phyloP scores from a whole-genome alignment of 768 basidiomycete genomes.

The Coprinellus aureogranulatus region DNA sequence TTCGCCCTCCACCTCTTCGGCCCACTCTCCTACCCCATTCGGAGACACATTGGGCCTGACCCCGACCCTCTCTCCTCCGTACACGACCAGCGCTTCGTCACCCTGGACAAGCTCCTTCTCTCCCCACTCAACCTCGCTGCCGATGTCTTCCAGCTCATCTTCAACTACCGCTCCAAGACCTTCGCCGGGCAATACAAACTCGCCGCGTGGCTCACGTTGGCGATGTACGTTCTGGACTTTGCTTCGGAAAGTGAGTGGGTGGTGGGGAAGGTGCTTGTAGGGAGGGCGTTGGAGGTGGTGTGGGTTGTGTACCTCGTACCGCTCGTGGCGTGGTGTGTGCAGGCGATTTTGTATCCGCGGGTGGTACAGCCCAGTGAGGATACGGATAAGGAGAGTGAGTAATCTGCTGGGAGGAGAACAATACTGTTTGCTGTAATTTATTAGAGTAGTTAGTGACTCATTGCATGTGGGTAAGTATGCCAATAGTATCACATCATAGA shows the following conservation, averaged over 20 bases:
- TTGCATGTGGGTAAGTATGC: too few relatives aligned
- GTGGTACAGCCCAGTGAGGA: not conserved
- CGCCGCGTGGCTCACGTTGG: not conserved
- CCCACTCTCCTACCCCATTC: conserved; percentile 5
- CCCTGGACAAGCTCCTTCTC: not conserved
- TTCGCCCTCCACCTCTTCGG: conserved; percentile 5
- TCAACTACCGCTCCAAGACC: conserved; percentile 20
- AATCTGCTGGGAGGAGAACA: too few relatives aligned
- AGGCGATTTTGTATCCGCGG: not conserved
- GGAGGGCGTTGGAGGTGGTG: not conserved
- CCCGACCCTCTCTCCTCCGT: not conserved
- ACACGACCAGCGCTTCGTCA: not conserved
- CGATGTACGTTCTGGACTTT: not conserved
- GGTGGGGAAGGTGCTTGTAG: not conserved
- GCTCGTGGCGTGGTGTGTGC: not conserved
- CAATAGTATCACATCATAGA: too few relatives aligned
- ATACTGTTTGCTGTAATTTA: too few relatives aligned
- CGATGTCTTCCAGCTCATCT: conserved; percentile 18
- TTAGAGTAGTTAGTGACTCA: too few relatives aligned
- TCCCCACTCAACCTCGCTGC: conserved; percentile 15
- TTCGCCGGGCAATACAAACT: conserved; percentile 24
- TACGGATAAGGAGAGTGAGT: not conserved
- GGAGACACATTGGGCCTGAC: conserved; percentile 1
- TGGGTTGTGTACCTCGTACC: not conserved
- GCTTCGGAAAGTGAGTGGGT: not conserved